phyloP scores from a whole-genome alignment of 2,329 filamentous ascomycete species.

The Cercospora nicotianae region DNA sequence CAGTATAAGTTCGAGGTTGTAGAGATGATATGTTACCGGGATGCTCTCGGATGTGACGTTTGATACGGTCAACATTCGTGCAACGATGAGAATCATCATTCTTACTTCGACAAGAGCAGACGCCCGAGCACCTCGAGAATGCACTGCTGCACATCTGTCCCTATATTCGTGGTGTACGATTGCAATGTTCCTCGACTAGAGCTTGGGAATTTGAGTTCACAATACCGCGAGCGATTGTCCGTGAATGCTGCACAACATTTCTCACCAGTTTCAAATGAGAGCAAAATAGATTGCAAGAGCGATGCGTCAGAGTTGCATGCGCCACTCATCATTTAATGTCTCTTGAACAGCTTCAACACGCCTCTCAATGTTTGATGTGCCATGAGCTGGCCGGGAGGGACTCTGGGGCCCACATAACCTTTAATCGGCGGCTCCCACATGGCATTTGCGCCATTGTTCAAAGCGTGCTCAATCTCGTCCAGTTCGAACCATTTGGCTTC shows the following conservation, averaged over 20 bases:
- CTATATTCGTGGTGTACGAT: no score
- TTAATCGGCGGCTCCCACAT: conserved; percentile 31
- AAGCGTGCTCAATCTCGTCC: conserved; percentile 27
- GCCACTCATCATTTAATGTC: not conserved
- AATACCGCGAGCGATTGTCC: no score
- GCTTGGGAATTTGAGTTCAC: not conserved
- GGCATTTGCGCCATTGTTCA: conserved; percentile 27
- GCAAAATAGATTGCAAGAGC: no score
- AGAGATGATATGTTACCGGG: not conserved
- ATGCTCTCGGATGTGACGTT: conserved; percentile 1
- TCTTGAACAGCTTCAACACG: conserved; percentile 26
- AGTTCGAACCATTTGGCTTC: conserved; percentile 31
- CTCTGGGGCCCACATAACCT: conserved; percentile 26
- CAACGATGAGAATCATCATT: not conserved
- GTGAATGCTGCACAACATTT: no score
- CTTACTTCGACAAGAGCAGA: not conserved
- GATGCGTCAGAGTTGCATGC: no score
- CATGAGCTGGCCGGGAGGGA: conserved; percentile 27
- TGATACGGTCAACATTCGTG: not conserved
- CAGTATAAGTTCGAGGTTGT: not conserved
- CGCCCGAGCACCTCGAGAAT: not conserved
- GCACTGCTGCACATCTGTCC: not conserved
- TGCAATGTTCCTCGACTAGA: not conserved
- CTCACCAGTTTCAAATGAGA: no score
- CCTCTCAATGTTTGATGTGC: conserved; percentile 28